Evolutionary conservation across 352 stramenopile species (phyloP).

Genomic region (Phytophthora pluvialis): DNA sequence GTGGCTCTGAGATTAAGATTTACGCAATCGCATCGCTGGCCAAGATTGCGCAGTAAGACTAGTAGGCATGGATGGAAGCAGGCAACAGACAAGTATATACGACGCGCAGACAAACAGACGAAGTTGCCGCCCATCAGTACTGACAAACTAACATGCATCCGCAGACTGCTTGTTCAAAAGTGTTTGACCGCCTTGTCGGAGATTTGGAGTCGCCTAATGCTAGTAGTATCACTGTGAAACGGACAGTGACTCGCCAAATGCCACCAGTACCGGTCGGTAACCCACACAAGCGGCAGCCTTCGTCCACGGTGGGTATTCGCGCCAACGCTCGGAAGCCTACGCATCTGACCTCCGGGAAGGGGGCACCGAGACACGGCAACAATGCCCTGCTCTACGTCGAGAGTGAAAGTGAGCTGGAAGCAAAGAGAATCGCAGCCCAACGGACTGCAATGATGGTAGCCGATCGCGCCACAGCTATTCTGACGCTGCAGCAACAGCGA

Average conservation of each 20-base stretch:
- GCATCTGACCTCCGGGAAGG: conserved; percentile 1
- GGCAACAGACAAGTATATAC: conserved; percentile 27
- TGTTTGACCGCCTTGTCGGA: conserved; percentile 22
- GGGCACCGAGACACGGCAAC: conserved; percentile 30
- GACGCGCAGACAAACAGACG: conserved; percentile 26
- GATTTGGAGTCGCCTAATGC: conserved; percentile 21
- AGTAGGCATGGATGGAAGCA: conserved; percentile 35
- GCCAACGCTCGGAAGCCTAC: conserved; percentile 18
- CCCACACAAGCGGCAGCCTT: conserved; percentile 7
- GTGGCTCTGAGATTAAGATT: conserved; percentile 91
- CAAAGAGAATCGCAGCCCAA: conserved; percentile 46
- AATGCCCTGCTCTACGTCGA: conserved; percentile 45
- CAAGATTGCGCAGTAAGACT: conserved; percentile 83
- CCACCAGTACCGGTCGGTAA: conserved; percentile 20
- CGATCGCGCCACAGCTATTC: conserved; percentile 53
- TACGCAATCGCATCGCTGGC: conserved; percentile 82
- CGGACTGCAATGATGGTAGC: conserved; percentile 44
- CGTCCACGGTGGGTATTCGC: conserved; percentile 4
- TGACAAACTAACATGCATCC: conserved; percentile 36
- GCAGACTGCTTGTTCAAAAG: conserved; percentile 31
- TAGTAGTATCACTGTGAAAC: conserved; percentile 28
- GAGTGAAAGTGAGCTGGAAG: conserved; percentile 29
- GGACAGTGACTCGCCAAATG: conserved; percentile 22
- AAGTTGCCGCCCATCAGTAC: conserved; percentile 34
- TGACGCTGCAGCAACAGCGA: conserved; percentile 46